Base-by-base conservation (phyloP, 108 stramenopile species). In the Pseudonitzschia multistriata region DNA sequence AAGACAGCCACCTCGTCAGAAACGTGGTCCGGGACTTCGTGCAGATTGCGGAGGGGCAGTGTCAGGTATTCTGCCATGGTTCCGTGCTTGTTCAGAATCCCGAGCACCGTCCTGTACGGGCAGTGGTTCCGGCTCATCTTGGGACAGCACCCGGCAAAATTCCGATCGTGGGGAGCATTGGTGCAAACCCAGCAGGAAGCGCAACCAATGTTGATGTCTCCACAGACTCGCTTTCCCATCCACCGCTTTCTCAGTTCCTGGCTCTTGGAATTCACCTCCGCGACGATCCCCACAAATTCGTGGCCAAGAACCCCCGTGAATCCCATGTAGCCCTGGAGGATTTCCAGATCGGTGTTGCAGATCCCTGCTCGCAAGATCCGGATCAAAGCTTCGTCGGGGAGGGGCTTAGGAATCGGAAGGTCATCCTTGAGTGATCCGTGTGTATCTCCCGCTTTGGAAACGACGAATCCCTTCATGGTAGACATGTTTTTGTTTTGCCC, bases 301-400 rank as follows among this genome's bases (percentile, higher is more conserved):
- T 90, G 89, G 37, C 90, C 90, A 60, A 88, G 66, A 8, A 82
- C 78, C 14, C 89, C 85, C 30, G 67, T 50, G 60, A 86, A 91
- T 15, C 87, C 89, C 85, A 87, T 91, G 80, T 92, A 93, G 25
- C 88, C 91, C 65, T 88, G 75, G 35, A 88, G 56, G 22, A 93
- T 86, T 74, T 90, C 91, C 55, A 93, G 67, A 61, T 88, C 92
- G 10, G 88, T 93, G 55, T 89, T 89, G 76, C 87, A 93, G 10
- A 88, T 80, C 34, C 89, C 92, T 1, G 92, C 89, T 8, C 86
- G 82, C 25, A 87, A 69, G 22, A 92, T 82, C 45, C 62, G 59
- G 30, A 88, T 83, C 52, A 81, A 56, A 24, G 84, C 84, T 54
- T 63, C 66, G 34, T 48, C 68, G 22, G 66, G 52, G 24, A 28